Evolutionary conservation across 2,329 filamentous ascomycete species (phyloP), one percentile per base, ranked within the genome.

Genomic region (Neonectria faginata): DNA sequence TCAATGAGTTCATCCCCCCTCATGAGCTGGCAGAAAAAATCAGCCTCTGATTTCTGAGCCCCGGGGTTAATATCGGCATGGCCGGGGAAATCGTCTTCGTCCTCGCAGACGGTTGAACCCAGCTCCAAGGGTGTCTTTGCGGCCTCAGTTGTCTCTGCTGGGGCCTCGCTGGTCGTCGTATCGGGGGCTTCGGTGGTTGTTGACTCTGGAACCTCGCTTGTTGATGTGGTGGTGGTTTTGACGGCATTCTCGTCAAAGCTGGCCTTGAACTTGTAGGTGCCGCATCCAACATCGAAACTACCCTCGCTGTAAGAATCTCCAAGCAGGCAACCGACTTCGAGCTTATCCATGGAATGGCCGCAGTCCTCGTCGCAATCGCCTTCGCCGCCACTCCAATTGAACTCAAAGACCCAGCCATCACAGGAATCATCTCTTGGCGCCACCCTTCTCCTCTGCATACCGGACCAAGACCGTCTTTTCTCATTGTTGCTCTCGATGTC

Each of bases 251-350:
- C 41, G 18, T 56, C 14, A 39, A 9, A 36, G 27, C n/a, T 57
- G 27, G 41, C 29, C 18, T 22, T 57, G 55, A 31, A 48, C 12
- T 48, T 48, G 42, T 57, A 57, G 18, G 42, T 47, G 41, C 55
- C 55, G 18, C 55, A 57, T 31, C 55, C 55, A 48, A 48, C 55
- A 39, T 48, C 44, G n/a, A 57, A 27, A 14, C 11, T 57, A n/a
- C 41, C 55, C 29, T 48, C 39, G 1, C 16, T 41, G 39, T 41
- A 41, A 3, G 39, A n/a, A n/a, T 41, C 14, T 6, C 8, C 16
- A n/a, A 8, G 39, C 6, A 41, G 6, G 10, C 39, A 41, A 6
- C n/a, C 8, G 16, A n/a, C 39, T 18, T 41, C 39, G 39, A 41
- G 14, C 16, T n/a, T 18, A 10, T 41, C 39, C 16, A 41, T 8